phyloP scores from a whole-genome alignment of 1,139 yeast genomes.

The Yamadazyma mexicana region DNA sequence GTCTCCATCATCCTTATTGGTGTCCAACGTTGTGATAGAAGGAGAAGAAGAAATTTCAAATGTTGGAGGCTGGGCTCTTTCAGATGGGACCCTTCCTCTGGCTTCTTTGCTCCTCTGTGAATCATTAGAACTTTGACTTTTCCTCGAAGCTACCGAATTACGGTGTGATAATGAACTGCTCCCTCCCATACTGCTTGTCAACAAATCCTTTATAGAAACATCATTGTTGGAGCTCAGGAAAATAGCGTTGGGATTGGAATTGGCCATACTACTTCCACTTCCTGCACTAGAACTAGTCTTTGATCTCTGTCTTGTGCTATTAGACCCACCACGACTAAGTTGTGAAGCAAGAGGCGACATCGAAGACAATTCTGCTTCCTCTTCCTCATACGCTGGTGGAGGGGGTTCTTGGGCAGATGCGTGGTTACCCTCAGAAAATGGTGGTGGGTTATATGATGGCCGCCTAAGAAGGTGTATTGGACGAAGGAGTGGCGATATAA shows the following conservation, averaged over 20 bases:
- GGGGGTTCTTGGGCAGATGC: slow-evolving; percentile 26
- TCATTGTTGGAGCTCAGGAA: slow-evolving; percentile 7
- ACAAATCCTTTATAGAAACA: slow-evolving; percentile 23
- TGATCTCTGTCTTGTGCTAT: slow-evolving; percentile 8
- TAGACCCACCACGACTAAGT: too few species aligned
- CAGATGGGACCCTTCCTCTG: background rate
- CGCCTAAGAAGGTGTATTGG: slow-evolving; percentile 37
- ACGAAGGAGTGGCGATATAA: slow-evolving; percentile 29
- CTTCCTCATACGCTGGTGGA: slow-evolving; percentile 43
- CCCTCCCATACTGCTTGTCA: slow-evolving; percentile 15
- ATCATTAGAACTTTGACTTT: slow-evolving; percentile 17
- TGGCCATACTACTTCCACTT: slow-evolving; percentile 1
- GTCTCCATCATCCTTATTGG: background rate
- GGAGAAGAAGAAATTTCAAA: slow-evolving; percentile 1
- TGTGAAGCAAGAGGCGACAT: background rate
- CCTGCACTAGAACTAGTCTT: slow-evolving; percentile 8
- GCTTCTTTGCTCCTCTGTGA: slow-evolving; percentile 4
- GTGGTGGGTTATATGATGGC: slow-evolving; percentile 45
- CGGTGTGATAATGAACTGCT: slow-evolving; percentile 5
- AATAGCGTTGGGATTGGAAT: background rate
- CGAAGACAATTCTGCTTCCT: slow-evolving; percentile 5
- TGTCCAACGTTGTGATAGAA: background rate
- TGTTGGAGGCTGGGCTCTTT: background rate
- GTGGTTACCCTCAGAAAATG: slow-evolving; percentile 36
- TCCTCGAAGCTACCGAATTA: slow-evolving; percentile 13